Evolutionary conservation across 176 grass and related monocot species (phyloP), one percentile per base, ranked within the genome.

Genomic region (Pontederia crassipes): DNA sequence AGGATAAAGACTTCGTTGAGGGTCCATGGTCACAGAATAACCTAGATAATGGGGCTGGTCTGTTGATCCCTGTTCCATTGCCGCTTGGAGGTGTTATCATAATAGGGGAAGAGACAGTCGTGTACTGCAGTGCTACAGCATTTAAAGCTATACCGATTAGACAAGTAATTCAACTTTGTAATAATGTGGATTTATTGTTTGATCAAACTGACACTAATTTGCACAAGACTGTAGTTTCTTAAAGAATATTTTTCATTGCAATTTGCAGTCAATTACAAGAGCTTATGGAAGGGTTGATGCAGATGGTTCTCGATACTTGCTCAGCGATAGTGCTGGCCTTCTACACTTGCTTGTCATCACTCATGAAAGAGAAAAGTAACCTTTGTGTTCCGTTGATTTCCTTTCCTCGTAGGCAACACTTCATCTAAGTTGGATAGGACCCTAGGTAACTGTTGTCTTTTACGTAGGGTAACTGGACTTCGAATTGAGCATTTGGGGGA

Each of bases 101-200:
- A 49, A 88, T 97, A 45, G 92, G 92, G 11, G 87, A 97, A 76
- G 87, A 98, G 74, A 92, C 88, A 59, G 85, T 92, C 55, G 93
- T 98, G 59, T 98, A 98, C 74, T 92, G 84, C 71, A 98, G 80
- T 67, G 87, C 79, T 46, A 79, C 81, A 74, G 75, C 77, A 66
- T 98, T 92, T 85, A 92, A 77, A 92, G 93, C 93, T 67, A 98
- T 98, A 79, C 93, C 93, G 74, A 92, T 92, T 46, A 98, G 86
- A 79, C 84, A 83, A 59, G 47, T 55, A 48, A 54, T 35, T 65
- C 20, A 4, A 26, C 10, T 73, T 53, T 52, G 60, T 13, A 26
- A 62, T 40, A 55, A 62, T 20, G 56, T 16, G 63, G 18, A 47
- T 46, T 46, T 59, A 66, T 15, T 55, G 69, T 16, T 52, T 56